Conservation (phyloP, 1,284 basidiomycete genomes). For the Rhodotorula mucilaginosa region DNA sequence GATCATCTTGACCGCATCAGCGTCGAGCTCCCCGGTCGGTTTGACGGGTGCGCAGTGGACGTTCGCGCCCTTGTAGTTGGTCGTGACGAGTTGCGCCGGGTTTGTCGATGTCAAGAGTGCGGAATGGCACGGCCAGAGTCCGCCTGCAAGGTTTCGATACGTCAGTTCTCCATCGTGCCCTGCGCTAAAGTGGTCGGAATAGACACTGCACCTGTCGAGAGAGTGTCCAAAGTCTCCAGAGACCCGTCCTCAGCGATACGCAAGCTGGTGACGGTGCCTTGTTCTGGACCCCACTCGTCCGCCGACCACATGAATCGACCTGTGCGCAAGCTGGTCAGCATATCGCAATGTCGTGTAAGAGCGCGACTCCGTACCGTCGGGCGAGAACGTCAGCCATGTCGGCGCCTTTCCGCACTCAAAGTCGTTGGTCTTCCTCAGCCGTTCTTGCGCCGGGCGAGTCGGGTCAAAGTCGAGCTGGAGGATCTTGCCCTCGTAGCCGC, state of each 20-base stretch:
- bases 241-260: not conserved
- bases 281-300: conserved; percentile 22
- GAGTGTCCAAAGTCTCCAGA: not conserved
- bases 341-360: not conserved
- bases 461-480: conserved; percentile 29
- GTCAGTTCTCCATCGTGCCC: not conserved
- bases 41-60: conserved; percentile 4
- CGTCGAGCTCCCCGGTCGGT: conserved; percentile 17
- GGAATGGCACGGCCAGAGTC: conserved; percentile 31
- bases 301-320: not conserved
- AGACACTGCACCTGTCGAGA: conserved; percentile 1
- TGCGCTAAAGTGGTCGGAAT: rapidly evolving
- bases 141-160: conserved; percentile 3
- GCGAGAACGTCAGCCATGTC: conserved; percentile 30
- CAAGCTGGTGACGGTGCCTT: conserved; percentile 8
- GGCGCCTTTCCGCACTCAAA: conserved; percentile 21
- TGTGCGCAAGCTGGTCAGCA: not conserved
- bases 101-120: conserved; percentile 1
- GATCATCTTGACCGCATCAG: not conserved
- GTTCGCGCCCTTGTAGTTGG: conserved; percentile 32
- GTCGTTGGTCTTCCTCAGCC: not conserved
- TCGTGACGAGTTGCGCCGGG: conserved; percentile 14
- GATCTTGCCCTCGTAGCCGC: conserved; percentile 29
- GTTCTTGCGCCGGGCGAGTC: not conserved
- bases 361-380: conserved; percentile 2